Base-by-base conservation (phyloP, 2,329 filamentous ascomycete genomes). In the Aspergillus fumigatiaffinis region DNA sequence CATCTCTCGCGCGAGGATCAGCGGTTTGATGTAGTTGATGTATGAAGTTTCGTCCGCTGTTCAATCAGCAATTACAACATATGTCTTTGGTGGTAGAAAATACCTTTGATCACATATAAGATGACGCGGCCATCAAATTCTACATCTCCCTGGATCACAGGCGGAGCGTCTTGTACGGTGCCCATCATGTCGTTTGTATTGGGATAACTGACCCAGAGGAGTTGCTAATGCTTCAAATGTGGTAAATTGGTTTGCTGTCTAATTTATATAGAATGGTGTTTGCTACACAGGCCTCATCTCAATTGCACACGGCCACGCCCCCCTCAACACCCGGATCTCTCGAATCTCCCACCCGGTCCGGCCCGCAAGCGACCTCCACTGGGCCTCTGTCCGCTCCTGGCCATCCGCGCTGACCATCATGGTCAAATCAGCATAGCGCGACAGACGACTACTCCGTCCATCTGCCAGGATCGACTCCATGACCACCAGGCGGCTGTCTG, bases 381-480 rank as follows among this genome's bases (percentile, higher is more conserved):
- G 50, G 12, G 35, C 49, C n/a, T 55, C 35, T 10, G 61, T 66
- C 10, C 75, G 59, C 60, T 77, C 76, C 52, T 65, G 54, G 14
- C 75, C 74, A 21, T 56, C 63, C 17, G 32, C 74, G 69, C 29
- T 67, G 55, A 73, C 65, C 74, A 77, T 74, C 76, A 79, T 78
- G 50, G 71, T 74, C 20, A 79, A 62, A 58, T 80, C 76, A 1
- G 66, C 77, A 54, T 76, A 78, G 29, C 70, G 53, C 4, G 67
- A 66, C 14, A 79, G 59, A 7, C 73, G 57, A 1, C 60, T 60
- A 8, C 55, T 68, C 5, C 66, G 63, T 0, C 71, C 68, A 51
- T 74, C 69, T 1, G 51, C 46, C 23, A 79, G 60, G 1, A 79
- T 44, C 5, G 46, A 56, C 42, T 56, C 54, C n/a, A 56, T n/a